phyloP scores from a whole-genome alignment of 768 basidiomycete species.

The Exsudoporus frostii region DNA sequence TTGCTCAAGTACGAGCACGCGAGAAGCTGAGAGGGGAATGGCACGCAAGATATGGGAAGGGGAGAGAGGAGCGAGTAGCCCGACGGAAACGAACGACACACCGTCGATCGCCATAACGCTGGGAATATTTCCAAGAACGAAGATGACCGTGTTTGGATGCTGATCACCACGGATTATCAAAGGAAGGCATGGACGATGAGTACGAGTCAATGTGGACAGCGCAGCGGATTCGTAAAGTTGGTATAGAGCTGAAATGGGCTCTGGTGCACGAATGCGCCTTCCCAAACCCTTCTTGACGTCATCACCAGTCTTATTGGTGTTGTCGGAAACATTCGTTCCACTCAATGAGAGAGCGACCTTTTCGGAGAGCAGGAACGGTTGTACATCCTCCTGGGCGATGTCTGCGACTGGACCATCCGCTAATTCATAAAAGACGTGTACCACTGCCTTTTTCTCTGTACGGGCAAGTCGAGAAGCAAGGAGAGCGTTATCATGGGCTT shows the following conservation, averaged over 20 bases:
- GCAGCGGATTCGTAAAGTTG: conserved; percentile 68
- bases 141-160: conserved; percentile 63
- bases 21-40: conserved; percentile 60
- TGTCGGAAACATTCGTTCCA: conserved; percentile 29
- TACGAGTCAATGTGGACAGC: conserved; percentile 57
- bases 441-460: conserved; percentile 67
- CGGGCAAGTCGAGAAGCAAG: conserved; percentile 80
- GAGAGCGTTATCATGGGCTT: conserved; percentile 88
- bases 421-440: conserved; percentile 73
- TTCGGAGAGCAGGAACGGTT: conserved; percentile 55
- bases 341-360: conserved; percentile 29
- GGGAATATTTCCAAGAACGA: conserved; percentile 59
- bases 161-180: conserved; percentile 48
- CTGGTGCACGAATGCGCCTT: background rate
- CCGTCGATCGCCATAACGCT: conserved; percentile 48
- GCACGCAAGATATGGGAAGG: conserved; percentile 50
- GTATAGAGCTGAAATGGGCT: conserved; percentile 34
- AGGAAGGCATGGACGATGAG: conserved; percentile 60
- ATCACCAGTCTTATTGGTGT: background rate
- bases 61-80: conserved; percentile 68
- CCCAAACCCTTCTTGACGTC: background rate
- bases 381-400: conserved; percentile 56
- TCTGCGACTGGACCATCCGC: conserved; percentile 43
- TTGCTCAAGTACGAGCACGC: conserved; percentile 82
- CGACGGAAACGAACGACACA: conserved; percentile 60